phyloP scores from a whole-genome alignment of 305 asterid genomes.

The Stenogyne calaminthoides region DNA sequence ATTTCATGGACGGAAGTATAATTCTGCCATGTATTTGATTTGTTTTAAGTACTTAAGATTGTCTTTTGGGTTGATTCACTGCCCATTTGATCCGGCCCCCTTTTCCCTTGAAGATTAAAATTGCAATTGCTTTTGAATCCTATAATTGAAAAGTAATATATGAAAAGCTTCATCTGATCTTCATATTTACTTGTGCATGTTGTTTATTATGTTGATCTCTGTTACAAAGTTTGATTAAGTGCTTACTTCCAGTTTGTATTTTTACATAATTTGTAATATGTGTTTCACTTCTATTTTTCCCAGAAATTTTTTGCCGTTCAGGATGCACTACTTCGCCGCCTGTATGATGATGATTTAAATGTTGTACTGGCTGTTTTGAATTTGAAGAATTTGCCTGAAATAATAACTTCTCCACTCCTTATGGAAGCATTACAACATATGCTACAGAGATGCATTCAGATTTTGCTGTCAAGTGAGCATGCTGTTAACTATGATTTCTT shows the following conservation, averaged over 20 bases:
- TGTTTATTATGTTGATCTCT: too few relatives aligned
- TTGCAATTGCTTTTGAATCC: too few relatives aligned
- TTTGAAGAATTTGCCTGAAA: conserved; percentile 53
- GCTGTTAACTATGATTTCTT: conserved; percentile 20
- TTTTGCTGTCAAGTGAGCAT: conserved; percentile 63
- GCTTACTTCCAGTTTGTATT: background rate
- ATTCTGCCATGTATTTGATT: too few relatives aligned
- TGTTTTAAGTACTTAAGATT: too few relatives aligned
- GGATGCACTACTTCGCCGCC: conserved; percentile 73
- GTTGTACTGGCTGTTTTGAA: conserved; percentile 79
- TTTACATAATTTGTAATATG: conserved; percentile 3
- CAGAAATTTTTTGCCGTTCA: conserved; percentile 75
- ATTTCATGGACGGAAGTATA: too few relatives aligned
- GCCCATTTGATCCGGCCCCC: too few relatives aligned
- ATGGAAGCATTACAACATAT: conserved; percentile 57
- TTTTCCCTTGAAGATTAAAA: too few relatives aligned
- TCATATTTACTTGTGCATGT: too few relatives aligned
- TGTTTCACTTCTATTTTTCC: conserved; percentile 15
- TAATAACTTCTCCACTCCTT: conserved; percentile 51
- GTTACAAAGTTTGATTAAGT: too few relatives aligned
- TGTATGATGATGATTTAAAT: conserved; percentile 75
- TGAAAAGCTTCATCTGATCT: too few relatives aligned
- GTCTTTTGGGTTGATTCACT: too few relatives aligned
- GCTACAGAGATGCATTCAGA: conserved; percentile 62
- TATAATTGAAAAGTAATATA: too few relatives aligned